A percentile compares a stretch with the other conserved stretches of the same genome.
phyloP scores from a whole-genome alignment of 208 protist species.

The Trypanosomatidae sp. region DNA sequence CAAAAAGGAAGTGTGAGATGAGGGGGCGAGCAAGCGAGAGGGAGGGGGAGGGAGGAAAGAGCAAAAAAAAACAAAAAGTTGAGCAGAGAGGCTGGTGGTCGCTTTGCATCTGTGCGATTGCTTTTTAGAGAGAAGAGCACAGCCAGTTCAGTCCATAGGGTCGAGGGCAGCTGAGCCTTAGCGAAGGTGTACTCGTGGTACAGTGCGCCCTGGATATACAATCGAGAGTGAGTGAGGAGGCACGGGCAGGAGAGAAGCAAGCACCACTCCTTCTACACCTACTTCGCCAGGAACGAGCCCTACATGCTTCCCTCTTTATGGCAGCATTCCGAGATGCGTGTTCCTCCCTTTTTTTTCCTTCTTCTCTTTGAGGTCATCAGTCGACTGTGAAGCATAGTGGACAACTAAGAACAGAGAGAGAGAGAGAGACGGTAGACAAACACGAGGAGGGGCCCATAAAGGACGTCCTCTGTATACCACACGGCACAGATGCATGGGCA shows the following conservation, averaged over 20 bases:
- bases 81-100: background rate
- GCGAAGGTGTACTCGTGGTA: background rate
- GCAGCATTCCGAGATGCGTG: background rate
- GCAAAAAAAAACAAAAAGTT: background rate
- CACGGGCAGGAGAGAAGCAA: background rate
- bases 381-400: background rate
- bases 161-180: background rate
- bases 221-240: background rate
- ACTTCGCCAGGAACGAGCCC: background rate
- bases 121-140: background rate
- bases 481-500: background rate
- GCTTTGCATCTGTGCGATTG: no score
- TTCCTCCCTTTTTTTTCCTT: background rate
- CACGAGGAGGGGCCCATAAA: background rate
- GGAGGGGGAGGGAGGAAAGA: background rate
- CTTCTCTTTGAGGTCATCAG: background rate
- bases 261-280: background rate
- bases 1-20: no score
- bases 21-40: background rate
- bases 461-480: background rate
- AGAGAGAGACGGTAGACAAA: background rate
- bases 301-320: background rate
- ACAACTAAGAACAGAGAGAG: background rate
- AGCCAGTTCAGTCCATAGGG: background rate
- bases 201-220: background rate